A percentile compares a stretch with the other conserved stretches of the same genome.
Evolutionary conservation across 2,329 filamentous ascomycete species (phyloP).

Genomic region (Dothiorella sarmentorum): DNA sequence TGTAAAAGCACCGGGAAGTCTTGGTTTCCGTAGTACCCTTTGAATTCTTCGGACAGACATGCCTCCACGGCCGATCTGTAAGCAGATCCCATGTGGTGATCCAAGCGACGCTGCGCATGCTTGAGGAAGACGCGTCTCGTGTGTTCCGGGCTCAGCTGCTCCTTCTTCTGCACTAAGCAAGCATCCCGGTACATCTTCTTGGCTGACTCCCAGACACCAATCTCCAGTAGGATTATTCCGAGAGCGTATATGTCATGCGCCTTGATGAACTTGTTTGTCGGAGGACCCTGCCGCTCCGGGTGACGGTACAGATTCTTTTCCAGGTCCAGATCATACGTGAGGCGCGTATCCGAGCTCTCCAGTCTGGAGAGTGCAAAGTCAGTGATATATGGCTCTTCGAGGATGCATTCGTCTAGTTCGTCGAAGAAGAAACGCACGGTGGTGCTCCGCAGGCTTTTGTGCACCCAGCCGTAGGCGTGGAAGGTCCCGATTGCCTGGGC

Average conservation of each 20-base stretch:
- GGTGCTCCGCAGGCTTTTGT: slow-evolving; percentile 21
- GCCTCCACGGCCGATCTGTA: too few species aligned
- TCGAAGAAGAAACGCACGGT: slow-evolving; percentile 21
- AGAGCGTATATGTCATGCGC: slow-evolving; percentile 40
- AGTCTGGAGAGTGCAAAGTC: neutral
- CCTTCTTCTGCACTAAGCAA: too few species aligned
- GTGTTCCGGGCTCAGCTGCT: too few species aligned
- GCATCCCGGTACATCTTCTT: too few species aligned
- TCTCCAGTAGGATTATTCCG: slow-evolving; percentile 39
- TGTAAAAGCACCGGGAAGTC: too few species aligned
- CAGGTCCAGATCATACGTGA: neutral
- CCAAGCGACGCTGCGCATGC: too few species aligned
- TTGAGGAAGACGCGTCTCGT: too few species aligned
- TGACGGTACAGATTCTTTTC: slow-evolving; percentile 28
- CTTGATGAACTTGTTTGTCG: slow-evolving; percentile 28
- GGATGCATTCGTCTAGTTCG: neutral
- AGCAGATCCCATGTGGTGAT: too few species aligned
- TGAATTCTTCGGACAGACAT: too few species aligned
- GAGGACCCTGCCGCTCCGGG: slow-evolving; percentile 30
- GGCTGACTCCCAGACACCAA: slow-evolving; percentile 28
- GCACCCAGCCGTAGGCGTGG: slow-evolving; percentile 5
- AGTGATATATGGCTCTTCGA: neutral
- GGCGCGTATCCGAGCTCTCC: slow-evolving; percentile 20
- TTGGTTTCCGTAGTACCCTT: too few species aligned
- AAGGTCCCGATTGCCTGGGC: neutral